Evolutionary conservation across 2,329 filamentous ascomycete genomes (phyloP), one percentile per base, ranked within the genome.

Genomic region (Aspergillus pseudoviridinutans): DNA sequence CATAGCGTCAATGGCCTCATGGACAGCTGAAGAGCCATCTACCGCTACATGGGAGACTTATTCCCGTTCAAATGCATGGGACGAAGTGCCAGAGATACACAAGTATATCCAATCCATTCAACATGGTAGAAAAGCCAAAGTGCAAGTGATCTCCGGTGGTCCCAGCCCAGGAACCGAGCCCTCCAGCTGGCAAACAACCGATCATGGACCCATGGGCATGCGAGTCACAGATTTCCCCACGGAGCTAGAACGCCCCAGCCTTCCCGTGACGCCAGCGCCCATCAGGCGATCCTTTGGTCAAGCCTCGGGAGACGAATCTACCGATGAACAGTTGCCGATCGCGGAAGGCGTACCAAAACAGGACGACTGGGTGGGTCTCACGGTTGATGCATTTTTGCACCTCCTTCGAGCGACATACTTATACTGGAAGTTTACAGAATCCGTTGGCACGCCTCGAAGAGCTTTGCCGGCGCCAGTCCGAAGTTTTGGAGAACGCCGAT

Each of bases 241-340:
- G 63, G 89, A 89, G 67, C 74, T 84, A 58, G 92, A 97, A 71
- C 84, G 92, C 50, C 92, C 92, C 51, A 96, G 91, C 72, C 81
- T 97, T 58, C 92, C 93, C 4, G 92, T 96, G 38, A 97, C 92
- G 9, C 92, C 92, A 1, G 91, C 91, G 14, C 91, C 92, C 17
- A 82, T 93, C 66, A 83, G 84, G 61, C 82, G 88, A 65, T 79
- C 83, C 47, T 52, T 42, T 14, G 6, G 46, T 3, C 22, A 52
- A 47, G n/a, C 8, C 24, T 12, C 47, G 58, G 84, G 84, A 57
- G 79, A 84, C 58, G 79, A 79, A 41, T 46, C 57, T 22, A 56
- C 54, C 12, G 59, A 56, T 61, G 79, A 82, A 20, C 49, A 60
- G 68, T 80, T 96, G 64, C 91, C 91, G 60, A 79, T 80, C 63